Conservation (phyloP, 2,329 filamentous ascomycete species). For the Phaeosphaeriaceae sp. region DNA sequence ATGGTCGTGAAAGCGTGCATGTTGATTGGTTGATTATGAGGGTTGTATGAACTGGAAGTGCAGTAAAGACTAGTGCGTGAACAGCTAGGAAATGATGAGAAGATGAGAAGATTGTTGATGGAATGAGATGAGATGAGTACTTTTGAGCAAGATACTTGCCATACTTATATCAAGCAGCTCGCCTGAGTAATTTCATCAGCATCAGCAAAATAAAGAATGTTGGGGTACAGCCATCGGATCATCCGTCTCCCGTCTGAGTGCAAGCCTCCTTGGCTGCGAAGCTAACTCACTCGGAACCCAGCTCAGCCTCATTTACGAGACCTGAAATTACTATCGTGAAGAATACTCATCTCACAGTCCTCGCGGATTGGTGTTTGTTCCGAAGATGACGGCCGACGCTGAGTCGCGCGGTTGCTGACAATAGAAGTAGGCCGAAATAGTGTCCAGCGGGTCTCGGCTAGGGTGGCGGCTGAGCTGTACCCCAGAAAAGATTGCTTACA, state of each 20-base stretch:
- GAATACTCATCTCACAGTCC: background rate
- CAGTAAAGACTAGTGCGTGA: slow-evolving; percentile 11
- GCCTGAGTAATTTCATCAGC: slow-evolving; percentile 5
- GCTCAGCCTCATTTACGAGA: slow-evolving; percentile 9
- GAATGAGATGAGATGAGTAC: slow-evolving; percentile 21
- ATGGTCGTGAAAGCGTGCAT: slow-evolving; percentile 36
- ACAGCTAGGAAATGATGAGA: slow-evolving; percentile 17
- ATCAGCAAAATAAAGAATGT: slow-evolving; percentile 9
- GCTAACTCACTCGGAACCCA: slow-evolving; percentile 2
- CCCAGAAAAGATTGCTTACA: slow-evolving; percentile 6
- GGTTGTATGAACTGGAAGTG: background rate
- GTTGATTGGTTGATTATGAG: slow-evolving; percentile 19
- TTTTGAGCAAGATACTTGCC: slow-evolving; percentile 7
- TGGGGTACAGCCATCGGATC: slow-evolving; percentile 16
- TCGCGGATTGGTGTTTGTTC: background rate
- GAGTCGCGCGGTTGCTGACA: slow-evolving; percentile 4
- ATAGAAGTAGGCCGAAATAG: slow-evolving; percentile 8
- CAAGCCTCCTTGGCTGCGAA: slow-evolving; percentile 11
- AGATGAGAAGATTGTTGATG: slow-evolving; percentile 7
- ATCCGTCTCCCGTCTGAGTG: slow-evolving; percentile 9
- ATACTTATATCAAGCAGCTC: background rate
- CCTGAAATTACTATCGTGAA: background rate
- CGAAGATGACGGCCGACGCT: background rate
- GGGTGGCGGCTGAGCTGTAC: slow-evolving; percentile 7
- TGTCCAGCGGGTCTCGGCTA: slow-evolving; percentile 5